Percentiles rank a stretch among this genome's conserved stretches.
These are phyloP conservation scores for Fusarium aywerte DNA, from an alignment of 2,329 filamentous ascomycete genomes.

Conservation along the genomic window DNA sequence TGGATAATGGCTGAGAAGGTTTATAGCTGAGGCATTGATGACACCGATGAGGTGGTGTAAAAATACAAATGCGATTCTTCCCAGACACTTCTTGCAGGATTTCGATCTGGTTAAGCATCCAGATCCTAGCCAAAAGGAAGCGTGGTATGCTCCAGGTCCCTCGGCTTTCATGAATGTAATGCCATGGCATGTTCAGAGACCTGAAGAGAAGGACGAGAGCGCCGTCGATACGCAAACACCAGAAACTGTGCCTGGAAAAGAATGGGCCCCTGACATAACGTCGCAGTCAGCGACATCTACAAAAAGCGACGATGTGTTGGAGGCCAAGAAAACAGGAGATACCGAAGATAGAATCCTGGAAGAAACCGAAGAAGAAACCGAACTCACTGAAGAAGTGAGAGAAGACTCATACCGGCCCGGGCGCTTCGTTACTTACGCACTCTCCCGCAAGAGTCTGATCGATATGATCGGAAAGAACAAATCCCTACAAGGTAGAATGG, in stretches of 20 bases:
- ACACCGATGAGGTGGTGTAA: slow-evolving; percentile 68
- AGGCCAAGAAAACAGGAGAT: neutral
- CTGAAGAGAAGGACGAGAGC: neutral
- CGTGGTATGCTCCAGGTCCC: slow-evolving; percentile 67
- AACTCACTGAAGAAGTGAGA: neutral
- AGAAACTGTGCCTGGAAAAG: neutral
- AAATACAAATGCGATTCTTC: slow-evolving; percentile 61
- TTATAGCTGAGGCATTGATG: slow-evolving; percentile 69
- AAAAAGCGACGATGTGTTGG: neutral
- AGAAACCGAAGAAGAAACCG: neutral
- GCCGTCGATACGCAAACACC: neutral
- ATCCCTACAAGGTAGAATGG: slow-evolving; percentile 19
- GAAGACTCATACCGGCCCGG: slow-evolving; percentile 13
- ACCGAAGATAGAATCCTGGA: neutral
- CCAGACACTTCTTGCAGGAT: slow-evolving; percentile 70
- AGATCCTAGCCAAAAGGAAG: slow-evolving; percentile 59
- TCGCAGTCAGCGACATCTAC: neutral
- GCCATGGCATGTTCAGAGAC: slow-evolving; percentile 10
- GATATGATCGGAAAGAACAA: slow-evolving; percentile 36
- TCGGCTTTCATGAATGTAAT: slow-evolving; percentile 48
- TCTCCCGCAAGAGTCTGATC: slow-evolving; percentile 47
- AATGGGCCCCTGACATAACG: neutral
- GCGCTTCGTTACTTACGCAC: slow-evolving; percentile 40
- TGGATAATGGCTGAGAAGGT: neutral
- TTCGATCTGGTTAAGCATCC: slow-evolving; percentile 69